These are phyloP conservation scores for Butyriboletus loyo DNA, from an alignment of 768 basidiomycete genomes.

Conservation along the genomic window DNA sequence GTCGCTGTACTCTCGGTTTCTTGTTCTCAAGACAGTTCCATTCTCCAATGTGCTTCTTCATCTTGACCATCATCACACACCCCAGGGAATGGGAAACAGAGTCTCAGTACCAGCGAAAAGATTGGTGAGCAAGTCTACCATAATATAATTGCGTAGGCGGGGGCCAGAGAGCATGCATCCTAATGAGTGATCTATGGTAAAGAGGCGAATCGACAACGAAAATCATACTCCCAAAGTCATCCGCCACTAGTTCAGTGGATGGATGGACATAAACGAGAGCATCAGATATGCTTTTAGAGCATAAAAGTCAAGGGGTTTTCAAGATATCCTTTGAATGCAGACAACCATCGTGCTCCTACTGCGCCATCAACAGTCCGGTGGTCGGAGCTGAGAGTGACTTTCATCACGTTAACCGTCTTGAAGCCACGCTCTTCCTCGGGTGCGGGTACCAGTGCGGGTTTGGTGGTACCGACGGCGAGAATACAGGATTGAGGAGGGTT, in stretches of 20 bases:
- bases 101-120: neutral
- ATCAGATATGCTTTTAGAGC: slow-evolving; percentile 52
- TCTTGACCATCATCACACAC: no score
- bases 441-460: slow-evolving; percentile 82
- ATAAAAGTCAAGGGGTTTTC: slow-evolving; percentile 97
- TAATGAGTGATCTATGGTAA: slow-evolving; percentile 25
- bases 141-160: slow-evolving; percentile 7
- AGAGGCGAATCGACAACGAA: slow-evolving; percentile 5
- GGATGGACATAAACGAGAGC: neutral
- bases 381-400: slow-evolving; percentile 92
- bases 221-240: slow-evolving; percentile 3
- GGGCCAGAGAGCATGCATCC: slow-evolving; percentile 14
- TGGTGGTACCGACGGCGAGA: slow-evolving; percentile 87
- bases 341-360: slow-evolving; percentile 87
- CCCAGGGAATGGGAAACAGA: neutral
- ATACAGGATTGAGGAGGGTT: slow-evolving; percentile 98
- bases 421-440: slow-evolving; percentile 92
- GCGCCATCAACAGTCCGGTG: slow-evolving; percentile 97
- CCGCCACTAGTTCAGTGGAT: neutral
- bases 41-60: neutral
- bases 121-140: neutral
- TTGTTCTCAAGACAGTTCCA: neutral
- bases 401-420: slow-evolving; percentile 90
- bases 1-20: neutral
- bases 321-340: slow-evolving; percentile 92